Base-by-base conservation (phyloP, 768 basidiomycete species). In the Trametes punicea region DNA sequence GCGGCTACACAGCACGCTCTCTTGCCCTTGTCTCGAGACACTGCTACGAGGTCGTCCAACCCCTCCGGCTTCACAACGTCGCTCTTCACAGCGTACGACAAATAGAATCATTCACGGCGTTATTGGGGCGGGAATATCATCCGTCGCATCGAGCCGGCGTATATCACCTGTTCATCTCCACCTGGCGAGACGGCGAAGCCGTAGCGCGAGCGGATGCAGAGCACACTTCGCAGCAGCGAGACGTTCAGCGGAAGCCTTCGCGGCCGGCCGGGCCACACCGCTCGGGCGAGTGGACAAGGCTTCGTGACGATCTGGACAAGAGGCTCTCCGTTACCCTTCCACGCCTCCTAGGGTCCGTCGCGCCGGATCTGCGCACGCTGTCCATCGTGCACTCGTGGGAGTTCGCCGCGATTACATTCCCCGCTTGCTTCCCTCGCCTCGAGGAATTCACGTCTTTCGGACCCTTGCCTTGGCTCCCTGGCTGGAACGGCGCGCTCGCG, bases 21-120 rank as follows among this genome's bases (percentile, higher is more conserved):
- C 62, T 72, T 15, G 56, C 68, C 1, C 62, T 61, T 16, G 66
- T 67, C 26, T 70, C 70, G 4, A 59, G 61, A n/a, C 62, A 66
- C 33, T 56, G 66, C 51, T 65, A 61, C 18, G 58, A 49, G 1
- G 63, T 62, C 36, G 58, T 67, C 2, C 60, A 46, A 6, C 64
- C 65, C 1, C 62, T 62, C 53, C 60, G 57, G 6, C 46, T 65
- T 23, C 65, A 65, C 40, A 66, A 65, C 27, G 48, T 71, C 27
- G 61, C 64, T 4, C 57, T 71, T 27, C 36, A 60, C 4, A 66
- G 67, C 13, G 29, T 55, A 3, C 39, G 57, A 16, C 57, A 63
- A 18, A 51, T 67, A 7, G 44, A 46, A 11, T 36, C 53, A 6
- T 46, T 54, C 45, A 31, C 27, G 26, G 26, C 31, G 5, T 46